phyloP scores from a whole-genome alignment of 2,329 filamentous ascomycete genomes.

The Trichoderma lentiforme region DNA sequence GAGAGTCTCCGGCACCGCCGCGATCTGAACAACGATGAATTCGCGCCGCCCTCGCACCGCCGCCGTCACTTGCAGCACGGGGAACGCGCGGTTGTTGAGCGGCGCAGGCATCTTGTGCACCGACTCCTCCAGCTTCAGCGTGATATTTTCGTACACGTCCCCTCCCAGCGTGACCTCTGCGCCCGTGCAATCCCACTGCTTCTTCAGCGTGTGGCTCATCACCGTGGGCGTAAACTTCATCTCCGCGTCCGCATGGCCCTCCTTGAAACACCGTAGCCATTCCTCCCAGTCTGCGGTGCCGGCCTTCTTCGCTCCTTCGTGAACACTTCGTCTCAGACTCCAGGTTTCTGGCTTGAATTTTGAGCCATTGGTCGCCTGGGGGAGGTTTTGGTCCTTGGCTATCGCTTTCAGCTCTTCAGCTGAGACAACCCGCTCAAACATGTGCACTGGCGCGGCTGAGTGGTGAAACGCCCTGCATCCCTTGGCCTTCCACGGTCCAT shows the following conservation, averaged over 20 bases:
- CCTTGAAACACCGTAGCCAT: conserved; percentile 58
- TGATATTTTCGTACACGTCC: conserved; percentile 45
- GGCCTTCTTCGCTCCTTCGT: conserved; percentile 47
- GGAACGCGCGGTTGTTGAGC: conserved; percentile 63
- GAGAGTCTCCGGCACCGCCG: conserved; percentile 30
- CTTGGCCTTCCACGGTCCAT: conserved; percentile 48
- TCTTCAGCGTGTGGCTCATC: conserved; percentile 33
- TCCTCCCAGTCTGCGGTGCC: conserved; percentile 63
- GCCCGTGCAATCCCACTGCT: conserved; percentile 45
- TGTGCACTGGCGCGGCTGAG: conserved; percentile 50
- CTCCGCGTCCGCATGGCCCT: conserved; percentile 42
- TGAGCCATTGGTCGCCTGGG: conserved; percentile 21
- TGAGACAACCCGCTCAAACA: conserved; percentile 50
- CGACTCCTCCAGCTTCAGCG: conserved; percentile 59
- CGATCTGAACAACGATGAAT: conserved; percentile 57
- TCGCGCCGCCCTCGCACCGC: conserved; percentile 40
- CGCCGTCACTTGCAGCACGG: conserved; percentile 60
- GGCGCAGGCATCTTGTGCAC: conserved; percentile 59
- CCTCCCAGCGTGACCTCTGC: conserved; percentile 39
- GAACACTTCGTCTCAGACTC: conserved; percentile 61
- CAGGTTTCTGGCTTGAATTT: conserved; percentile 51
- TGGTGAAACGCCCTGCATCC: conserved; percentile 46
- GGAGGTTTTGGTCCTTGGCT: conserved; percentile 33
- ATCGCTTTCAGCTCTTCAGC: conserved; percentile 41
- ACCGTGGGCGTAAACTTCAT: conserved; percentile 40